A percentile compares a stretch with the other conserved stretches of the same genome.
Conservation (phyloP, 805 yeast species). For the Saccharomycopsis sp. region DNA sequence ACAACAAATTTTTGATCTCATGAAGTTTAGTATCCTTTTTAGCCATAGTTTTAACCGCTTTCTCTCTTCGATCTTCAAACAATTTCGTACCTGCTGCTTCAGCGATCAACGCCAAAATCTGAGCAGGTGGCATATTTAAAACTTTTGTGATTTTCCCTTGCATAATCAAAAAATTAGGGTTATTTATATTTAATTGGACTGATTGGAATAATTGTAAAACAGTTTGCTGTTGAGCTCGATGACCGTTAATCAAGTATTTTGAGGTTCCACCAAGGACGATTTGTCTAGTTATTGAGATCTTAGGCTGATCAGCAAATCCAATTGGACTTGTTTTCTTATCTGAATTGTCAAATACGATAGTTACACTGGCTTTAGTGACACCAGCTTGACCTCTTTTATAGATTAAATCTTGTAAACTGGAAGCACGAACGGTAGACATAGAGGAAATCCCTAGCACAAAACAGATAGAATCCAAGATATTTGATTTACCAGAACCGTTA, state of each 20-base stretch:
- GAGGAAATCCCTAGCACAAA: slow-evolving; percentile 96
- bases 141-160: slow-evolving; percentile 98
- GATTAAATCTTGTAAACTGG: slow-evolving; percentile 85
- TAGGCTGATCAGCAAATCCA: slow-evolving; percentile 70
- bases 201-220: slow-evolving; percentile 87
- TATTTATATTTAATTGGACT: slow-evolving; percentile 91
- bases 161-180: slow-evolving; percentile 96
- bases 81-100: slow-evolving; percentile 98
- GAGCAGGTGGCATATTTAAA: slow-evolving; percentile 90
- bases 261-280: slow-evolving; percentile 86
- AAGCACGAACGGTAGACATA: slow-evolving; percentile 92
- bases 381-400: slow-evolving; percentile 98
- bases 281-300: slow-evolving; percentile 88
- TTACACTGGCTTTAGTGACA: slow-evolving; percentile 92
- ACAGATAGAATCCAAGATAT: slow-evolving; percentile 93
- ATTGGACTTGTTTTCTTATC: slow-evolving; percentile 76
- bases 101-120: slow-evolving; percentile 83
- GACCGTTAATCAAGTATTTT: slow-evolving; percentile 91
- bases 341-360: slow-evolving; percentile 86
- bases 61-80: slow-evolving; percentile 88
- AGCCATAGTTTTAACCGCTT: slow-evolving; percentile 85
- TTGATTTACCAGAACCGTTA: slow-evolving; percentile 96
- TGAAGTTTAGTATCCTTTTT: slow-evolving; percentile 81
- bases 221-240: slow-evolving; percentile 90
- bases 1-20: slow-evolving; percentile 64